Evolutionary conservation across 2,329 filamentous ascomycete genomes (phyloP), one percentile per base, ranked within the genome.

Genomic region (Teratosphaeria destructans): DNA sequence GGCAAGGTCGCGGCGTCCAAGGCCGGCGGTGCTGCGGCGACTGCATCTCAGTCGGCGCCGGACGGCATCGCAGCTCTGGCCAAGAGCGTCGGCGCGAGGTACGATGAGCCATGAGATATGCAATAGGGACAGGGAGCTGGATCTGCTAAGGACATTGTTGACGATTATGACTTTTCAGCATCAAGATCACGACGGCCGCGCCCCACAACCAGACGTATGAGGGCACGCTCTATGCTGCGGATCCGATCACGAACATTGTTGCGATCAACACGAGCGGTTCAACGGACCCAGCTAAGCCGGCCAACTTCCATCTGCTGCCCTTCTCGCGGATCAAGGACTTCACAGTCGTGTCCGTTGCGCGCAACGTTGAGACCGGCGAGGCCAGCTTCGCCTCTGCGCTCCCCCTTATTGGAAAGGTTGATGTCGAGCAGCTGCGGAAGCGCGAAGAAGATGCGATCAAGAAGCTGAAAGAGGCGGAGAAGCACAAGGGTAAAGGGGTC

Each of bases 11-110:
- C 78, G 57, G 79, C 78, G 43, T 78, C 79, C 26, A 81, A 80
- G 71, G 74, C 69, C 59, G 61, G 56, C 16, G 37, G 61, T 61
- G 55, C 16, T 23, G 52, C 54, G 35, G 56, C 39, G 6, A 12
- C 29, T 32, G 29, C 29, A 60, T 58, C 60, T 76, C 77, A 68
- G 76, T 79, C 64, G 75, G 80, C 67, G 71, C 60, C 59, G 53
- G 68, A 72, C 32, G 63, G 77, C 54, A 79, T 84, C 59, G 78
- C 78, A 59, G 78, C 78, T 57, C 73, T 86, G 68, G 81, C 78
- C 71, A 82, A 81, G 72, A 81, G 81, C 56, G 80, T 86, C 70
- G 84, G 84, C 64, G 81, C 81, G 64, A 80, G 81, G 83, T 85
- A 77, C 72, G 81, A 72, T 19, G 16, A 49, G 34, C 32, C 34